Percentiles rank a stretch among this genome's conserved stretches.
phyloP scores from a whole-genome alignment of 768 basidiomycete genomes.

The Rhizopogon vulgaris region DNA sequence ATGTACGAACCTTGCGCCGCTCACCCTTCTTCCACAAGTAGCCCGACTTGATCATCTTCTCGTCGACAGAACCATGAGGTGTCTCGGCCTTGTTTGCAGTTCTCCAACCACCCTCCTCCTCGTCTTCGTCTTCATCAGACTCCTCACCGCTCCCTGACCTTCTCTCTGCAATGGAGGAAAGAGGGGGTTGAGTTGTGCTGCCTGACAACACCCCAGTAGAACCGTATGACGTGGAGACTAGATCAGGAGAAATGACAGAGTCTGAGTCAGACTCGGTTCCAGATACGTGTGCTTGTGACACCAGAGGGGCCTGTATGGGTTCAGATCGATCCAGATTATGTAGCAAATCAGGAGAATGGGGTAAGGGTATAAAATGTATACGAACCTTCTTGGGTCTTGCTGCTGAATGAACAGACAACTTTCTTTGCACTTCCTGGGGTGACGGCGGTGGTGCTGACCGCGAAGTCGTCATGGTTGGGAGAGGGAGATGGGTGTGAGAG shows the following conservation, averaged over 20 bases:
- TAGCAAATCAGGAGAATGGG: not conserved
- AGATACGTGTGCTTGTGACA: conserved; percentile 38
- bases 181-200: conserved; percentile 40
- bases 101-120: conserved; percentile 62
- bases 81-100: conserved; percentile 38
- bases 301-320: conserved; percentile 23
- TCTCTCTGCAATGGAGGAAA: conserved; percentile 76
- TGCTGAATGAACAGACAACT: conserved; percentile 71
- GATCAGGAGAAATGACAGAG: conserved; percentile 55
- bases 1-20: conserved; percentile 74
- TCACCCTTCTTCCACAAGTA: conserved; percentile 99
- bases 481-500: conserved; percentile 14
- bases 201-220: conserved; percentile 25
- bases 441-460: conserved; percentile 56
- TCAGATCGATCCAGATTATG: conserved; percentile 12
- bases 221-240: conserved; percentile 33
- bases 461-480: conserved; percentile 13
- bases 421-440: conserved; percentile 80
- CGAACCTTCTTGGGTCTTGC: conserved; percentile 46
- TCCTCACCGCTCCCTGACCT: conserved; percentile 68
- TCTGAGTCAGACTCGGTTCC: conserved; percentile 88
- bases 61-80: conserved; percentile 48
- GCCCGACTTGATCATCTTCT: conserved; percentile 80
- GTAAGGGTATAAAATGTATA: not conserved
- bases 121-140: conserved; percentile 69